Percentiles rank a stretch among this genome's conserved stretches.
Conservation (phyloP, 768 basidiomycete species). For the Auriscalpium microsporum region DNA sequence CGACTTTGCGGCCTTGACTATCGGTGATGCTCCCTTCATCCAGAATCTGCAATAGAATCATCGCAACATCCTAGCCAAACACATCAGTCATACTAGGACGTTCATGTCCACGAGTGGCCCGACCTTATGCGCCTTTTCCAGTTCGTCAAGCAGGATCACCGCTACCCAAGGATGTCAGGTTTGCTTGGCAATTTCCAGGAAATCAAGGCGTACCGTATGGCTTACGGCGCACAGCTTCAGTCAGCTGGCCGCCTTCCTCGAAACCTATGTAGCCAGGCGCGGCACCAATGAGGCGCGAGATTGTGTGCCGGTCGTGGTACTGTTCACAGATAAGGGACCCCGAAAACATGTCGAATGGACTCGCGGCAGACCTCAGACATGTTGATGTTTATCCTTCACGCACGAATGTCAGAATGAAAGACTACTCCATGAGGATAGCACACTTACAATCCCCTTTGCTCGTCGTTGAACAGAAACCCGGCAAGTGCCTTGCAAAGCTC, state of each 20-base stretch:
- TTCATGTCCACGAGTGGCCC: background rate
- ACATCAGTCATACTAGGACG: background rate
- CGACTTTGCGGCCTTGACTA: conserved; percentile 85
- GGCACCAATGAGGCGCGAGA: conserved; percentile 85
- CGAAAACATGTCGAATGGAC: background rate
- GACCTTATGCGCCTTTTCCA: conserved; percentile 78
- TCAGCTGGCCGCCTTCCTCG: conserved; percentile 61
- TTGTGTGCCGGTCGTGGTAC: conserved; percentile 88
- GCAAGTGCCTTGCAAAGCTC: conserved; percentile 87
- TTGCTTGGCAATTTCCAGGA: background rate
- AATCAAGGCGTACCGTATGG: conserved; percentile 39
- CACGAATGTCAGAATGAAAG: background rate
- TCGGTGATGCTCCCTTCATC: conserved; percentile 89
- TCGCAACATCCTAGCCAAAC: conserved; percentile 61
- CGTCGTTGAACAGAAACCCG: conserved; percentile 83
- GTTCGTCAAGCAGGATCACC: conserved; percentile 59
- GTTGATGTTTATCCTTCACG: conserved; percentile 76
- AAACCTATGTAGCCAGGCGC: conserved; percentile 86
- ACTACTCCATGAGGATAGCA: background rate
- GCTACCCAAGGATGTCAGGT: conserved; percentile 24
- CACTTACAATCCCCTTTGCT: conserved; percentile 72
- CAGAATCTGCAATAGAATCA: conserved; percentile 85
- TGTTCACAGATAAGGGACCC: conserved; percentile 22
- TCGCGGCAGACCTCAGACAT: conserved; percentile 63
- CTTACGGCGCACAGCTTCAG: conserved; percentile 54